Evolutionary conservation across 768 basidiomycete genomes (phyloP).

Genomic region (Macrolepiota fuliginosa): DNA sequence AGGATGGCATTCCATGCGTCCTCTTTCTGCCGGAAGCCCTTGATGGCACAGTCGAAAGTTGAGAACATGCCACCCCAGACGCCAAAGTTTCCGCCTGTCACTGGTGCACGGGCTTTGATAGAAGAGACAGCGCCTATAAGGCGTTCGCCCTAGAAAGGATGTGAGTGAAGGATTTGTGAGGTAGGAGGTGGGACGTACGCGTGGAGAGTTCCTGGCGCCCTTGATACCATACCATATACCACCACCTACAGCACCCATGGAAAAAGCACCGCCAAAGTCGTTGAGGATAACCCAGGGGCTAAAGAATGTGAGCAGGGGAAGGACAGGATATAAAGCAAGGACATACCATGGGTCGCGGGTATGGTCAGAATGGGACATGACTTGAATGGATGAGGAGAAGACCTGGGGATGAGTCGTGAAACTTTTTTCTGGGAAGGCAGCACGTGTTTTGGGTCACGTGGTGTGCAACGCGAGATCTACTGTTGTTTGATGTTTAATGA

Average conservation of each 20-base stretch:
- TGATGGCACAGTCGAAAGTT: conserved; percentile 97
- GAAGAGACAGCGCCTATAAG: conserved; percentile 91
- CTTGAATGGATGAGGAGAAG: conserved; percentile 2
- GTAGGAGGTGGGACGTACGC: conserved; percentile 48
- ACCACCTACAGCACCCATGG: conserved; percentile 97
- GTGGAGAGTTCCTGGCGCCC: conserved; percentile 93
- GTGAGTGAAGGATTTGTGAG: conserved; percentile 14
- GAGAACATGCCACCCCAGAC: conserved; percentile 99
- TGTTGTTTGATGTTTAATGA: conserved; percentile 12
- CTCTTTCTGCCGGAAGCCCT: conserved; percentile 95
- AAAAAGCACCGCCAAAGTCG: conserved; percentile 96
- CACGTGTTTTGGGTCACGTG: conserved; percentile 12
- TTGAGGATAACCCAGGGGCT: conserved; percentile 99
- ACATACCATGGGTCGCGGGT: conserved; percentile 88
- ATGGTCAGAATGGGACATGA: conserved; percentile 89
- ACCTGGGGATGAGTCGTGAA: conserved; percentile 11
- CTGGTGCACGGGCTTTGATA: conserved; percentile 97
- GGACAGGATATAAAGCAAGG: not conserved
- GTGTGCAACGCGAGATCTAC: conserved; percentile 12
- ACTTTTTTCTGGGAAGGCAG: conserved; percentile 10
- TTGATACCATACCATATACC: conserved; percentile 99
- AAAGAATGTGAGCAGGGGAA: conserved; percentile 4
- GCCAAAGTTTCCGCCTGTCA: conserved; percentile 96
- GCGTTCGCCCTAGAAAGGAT: conserved; percentile 74
- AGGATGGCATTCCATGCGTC: conserved; percentile 99